A percentile compares a stretch with the other conserved stretches of the same genome.
phyloP scores from a whole-genome alignment of 1,284 basidiomycete genomes.

The Cryptococcus hybrid region DNA sequence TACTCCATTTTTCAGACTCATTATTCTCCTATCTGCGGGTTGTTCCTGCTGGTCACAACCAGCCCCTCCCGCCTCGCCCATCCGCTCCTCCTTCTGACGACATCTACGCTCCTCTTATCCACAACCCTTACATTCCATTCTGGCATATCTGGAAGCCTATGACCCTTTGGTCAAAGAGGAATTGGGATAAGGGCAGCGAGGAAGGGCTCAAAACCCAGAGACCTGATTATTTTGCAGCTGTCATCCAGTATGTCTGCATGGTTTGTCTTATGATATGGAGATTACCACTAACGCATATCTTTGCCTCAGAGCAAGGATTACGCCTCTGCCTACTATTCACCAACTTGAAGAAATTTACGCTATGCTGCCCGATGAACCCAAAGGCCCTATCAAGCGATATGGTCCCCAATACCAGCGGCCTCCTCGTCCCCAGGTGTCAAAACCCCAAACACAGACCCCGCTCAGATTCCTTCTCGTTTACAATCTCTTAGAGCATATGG shows the following conservation, averaged over 20 bases:
- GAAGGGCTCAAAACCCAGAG: conserved; percentile 57
- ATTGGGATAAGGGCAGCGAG: conserved; percentile 44
- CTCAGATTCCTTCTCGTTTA: neutral
- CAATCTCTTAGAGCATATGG: neutral
- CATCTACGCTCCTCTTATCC: conserved; percentile 26
- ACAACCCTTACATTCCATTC: conserved; percentile 76
- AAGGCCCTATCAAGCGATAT: conserved; percentile 36
- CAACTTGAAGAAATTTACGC: conserved; percentile 44
- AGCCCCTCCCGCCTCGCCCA: conserved; percentile 45
- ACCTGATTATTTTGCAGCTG: conserved; percentile 84
- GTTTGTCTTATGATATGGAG: neutral
- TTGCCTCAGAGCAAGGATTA: conserved; percentile 34
- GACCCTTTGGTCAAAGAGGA: conserved; percentile 59
- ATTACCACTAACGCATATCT: neutral
- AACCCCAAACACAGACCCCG: neutral
- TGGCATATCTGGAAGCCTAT: conserved; percentile 91
- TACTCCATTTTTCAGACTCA: conserved; percentile 53
- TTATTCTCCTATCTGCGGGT: conserved; percentile 73
- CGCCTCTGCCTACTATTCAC: conserved; percentile 38
- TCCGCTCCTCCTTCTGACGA: conserved; percentile 13
- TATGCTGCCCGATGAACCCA: conserved; percentile 36
- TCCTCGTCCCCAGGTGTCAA: conserved; percentile 5
- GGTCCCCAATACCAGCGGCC: conserved; percentile 38
- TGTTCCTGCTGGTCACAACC: conserved; percentile 62
- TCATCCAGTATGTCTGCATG: conserved; percentile 66